Evolutionary conservation across 768 basidiomycete species (phyloP).

Genomic region (Panellus pusillus): DNA sequence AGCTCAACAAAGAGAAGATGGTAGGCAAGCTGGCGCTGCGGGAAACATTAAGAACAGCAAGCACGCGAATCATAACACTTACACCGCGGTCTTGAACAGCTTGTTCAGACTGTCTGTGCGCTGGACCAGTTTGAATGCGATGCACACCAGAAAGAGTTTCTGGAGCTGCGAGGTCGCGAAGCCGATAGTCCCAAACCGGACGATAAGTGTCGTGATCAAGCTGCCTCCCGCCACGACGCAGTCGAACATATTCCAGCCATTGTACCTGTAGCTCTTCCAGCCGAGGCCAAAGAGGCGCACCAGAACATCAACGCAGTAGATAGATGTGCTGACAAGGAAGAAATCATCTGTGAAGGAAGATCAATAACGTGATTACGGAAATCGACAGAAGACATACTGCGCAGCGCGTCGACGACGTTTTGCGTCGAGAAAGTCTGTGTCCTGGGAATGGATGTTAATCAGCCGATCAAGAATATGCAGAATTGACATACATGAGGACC

Average conservation of each 20-base stretch:
- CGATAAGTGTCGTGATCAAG: conserved; percentile 77
- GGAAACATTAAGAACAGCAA: conserved; percentile 6
- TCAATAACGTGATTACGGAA: conserved; percentile 3
- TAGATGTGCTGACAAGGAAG: conserved; percentile 68
- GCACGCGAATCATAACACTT: conserved; percentile 33
- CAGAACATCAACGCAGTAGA: conserved; percentile 75
- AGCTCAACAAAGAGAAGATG: conserved; percentile 77
- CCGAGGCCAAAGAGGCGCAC: conserved; percentile 86
- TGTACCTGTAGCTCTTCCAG: conserved; percentile 77
- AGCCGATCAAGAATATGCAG: conserved; percentile 2
- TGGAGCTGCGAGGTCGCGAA: conserved; percentile 68
- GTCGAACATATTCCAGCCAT: conserved; percentile 96
- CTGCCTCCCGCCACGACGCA: conserved; percentile 77
- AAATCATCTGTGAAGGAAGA: conserved; percentile 55
- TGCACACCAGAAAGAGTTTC: conserved; percentile 89
- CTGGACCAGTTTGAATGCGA: conserved; percentile 93
- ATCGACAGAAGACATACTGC: conserved; percentile 47
- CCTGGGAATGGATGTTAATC: conserved; percentile 42
- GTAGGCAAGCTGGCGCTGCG: conserved; percentile 80
- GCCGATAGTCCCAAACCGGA: conserved; percentile 52
- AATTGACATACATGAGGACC: conserved; percentile 67
- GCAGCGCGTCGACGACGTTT: conserved; percentile 48
- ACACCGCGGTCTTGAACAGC: conserved; percentile 96
- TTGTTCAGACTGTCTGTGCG: conserved; percentile 86
- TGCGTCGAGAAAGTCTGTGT: conserved; percentile 71